Evolutionary conservation across 441 rosid genomes (phyloP).

Genomic region (Isatis lusitanica): DNA sequence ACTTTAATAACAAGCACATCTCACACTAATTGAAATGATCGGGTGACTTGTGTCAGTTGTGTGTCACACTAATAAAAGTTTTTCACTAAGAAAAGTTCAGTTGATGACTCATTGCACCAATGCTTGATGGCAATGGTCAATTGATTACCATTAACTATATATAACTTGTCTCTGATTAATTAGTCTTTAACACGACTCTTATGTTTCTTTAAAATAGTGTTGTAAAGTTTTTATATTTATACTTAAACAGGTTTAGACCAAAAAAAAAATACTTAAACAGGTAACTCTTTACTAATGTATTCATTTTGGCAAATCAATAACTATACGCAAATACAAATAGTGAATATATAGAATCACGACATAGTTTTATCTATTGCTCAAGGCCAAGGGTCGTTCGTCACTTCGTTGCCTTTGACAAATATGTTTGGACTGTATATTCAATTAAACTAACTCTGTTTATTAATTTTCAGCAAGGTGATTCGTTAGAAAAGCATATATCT

Average conservation of each 20-base stretch:
- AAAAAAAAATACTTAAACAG: no score
- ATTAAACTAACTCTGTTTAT: background rate
- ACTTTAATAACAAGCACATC: background rate
- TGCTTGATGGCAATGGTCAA: slow-evolving; percentile 10
- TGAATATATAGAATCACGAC: background rate
- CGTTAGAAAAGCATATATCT: background rate
- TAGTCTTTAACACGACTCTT: slow-evolving; percentile 27
- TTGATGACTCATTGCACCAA: slow-evolving; percentile 21
- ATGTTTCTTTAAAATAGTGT: slow-evolving; percentile 19
- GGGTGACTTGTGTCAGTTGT: background rate
- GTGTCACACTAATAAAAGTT: background rate
- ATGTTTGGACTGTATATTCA: slow-evolving; percentile 2
- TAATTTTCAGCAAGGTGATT: slow-evolving; percentile 1
- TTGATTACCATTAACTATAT: background rate
- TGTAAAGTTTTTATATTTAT: background rate
- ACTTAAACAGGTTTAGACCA: slow-evolving; percentile 1
- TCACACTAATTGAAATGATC: background rate
- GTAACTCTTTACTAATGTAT: background rate
- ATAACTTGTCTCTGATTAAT: slow-evolving; percentile 1
- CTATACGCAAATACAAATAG: slow-evolving; percentile 1
- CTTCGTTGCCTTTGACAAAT: slow-evolving; percentile 18
- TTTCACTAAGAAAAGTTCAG: slow-evolving; percentile 6
- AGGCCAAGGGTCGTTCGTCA: slow-evolving; percentile 15
- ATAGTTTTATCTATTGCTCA: slow-evolving; percentile 15
- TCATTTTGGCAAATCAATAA: background rate